phyloP scores from a whole-genome alignment of 768 basidiomycete species.

The Dendrothele bispora region DNA sequence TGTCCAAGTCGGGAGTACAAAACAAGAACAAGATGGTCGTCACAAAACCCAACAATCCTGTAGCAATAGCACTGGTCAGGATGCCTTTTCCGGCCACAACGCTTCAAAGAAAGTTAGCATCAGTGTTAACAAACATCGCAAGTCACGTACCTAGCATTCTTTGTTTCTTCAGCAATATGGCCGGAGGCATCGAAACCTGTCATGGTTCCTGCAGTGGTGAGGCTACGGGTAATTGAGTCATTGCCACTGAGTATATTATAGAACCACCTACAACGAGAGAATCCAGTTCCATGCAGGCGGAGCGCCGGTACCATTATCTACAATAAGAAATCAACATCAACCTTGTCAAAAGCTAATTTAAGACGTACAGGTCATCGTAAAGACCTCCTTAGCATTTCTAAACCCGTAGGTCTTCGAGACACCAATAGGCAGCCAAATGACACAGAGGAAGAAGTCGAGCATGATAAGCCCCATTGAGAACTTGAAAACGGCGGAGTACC shows the following conservation, averaged over 20 bases:
- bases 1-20: conserved; percentile 78
- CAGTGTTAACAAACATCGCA: conserved; percentile 1
- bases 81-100: conserved; percentile 84
- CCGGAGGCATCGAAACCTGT: conserved; percentile 91
- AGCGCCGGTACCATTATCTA: conserved; percentile 89
- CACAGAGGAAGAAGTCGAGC: conserved; percentile 83
- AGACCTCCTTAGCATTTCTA: conserved; percentile 79
- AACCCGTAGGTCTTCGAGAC: conserved; percentile 90
- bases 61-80: conserved; percentile 72
- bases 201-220: conserved; percentile 85
- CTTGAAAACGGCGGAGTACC: conserved; percentile 77
- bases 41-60: conserved; percentile 76
- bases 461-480: conserved; percentile 73
- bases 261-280: conserved; percentile 63
- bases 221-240: conserved; percentile 35
- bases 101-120: conserved; percentile 31
- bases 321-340: conserved; percentile 4
- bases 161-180: conserved; percentile 87
- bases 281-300: conserved; percentile 91
- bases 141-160: conserved; percentile 77
- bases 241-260: neutral
- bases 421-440: conserved; percentile 92
- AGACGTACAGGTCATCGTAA: conserved; percentile 72
- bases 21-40: conserved; percentile 83
- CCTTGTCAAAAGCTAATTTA: too few relatives aligned